phyloP scores from a whole-genome alignment of 2,329 filamentous ascomycete genomes.

The Cercospora sojina region DNA sequence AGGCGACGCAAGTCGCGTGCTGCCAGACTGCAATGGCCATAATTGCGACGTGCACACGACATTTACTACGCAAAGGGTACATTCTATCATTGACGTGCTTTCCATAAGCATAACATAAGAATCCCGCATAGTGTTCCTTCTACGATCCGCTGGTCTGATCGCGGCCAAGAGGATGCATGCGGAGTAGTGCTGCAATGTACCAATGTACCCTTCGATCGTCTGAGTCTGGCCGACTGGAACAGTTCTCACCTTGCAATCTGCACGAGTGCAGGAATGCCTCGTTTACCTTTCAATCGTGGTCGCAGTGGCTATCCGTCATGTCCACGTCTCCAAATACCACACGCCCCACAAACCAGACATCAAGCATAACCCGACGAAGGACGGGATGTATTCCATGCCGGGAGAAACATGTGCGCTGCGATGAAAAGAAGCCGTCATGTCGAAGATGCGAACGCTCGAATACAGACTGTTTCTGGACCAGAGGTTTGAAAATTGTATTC shows the following conservation, averaged over 20 bases:
- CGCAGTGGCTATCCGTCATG: not conserved
- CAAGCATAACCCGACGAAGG: slow-evolving; percentile 19
- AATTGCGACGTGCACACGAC: not conserved
- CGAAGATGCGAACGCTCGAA: slow-evolving; percentile 15
- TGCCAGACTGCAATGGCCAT: not conserved
- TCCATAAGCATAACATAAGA: not conserved
- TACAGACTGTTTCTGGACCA: slow-evolving; percentile 16
- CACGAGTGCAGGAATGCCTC: not conserved
- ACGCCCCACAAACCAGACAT: not conserved
- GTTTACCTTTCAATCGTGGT: not conserved
- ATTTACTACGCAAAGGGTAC: not conserved
- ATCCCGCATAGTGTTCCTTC: not conserved
- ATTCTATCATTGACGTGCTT: not conserved
- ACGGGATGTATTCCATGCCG: slow-evolving; percentile 21
- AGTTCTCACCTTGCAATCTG: not conserved
- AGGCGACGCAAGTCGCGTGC: not conserved
- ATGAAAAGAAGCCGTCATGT: slow-evolving; percentile 18
- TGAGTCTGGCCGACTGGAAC: not conserved
- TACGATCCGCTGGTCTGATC: not conserved
- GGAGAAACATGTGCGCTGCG: slow-evolving; percentile 19
- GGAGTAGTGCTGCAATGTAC: not conserved
- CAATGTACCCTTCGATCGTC: not conserved
- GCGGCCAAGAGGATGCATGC: not conserved
- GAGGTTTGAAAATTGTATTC: slow-evolving; percentile 18
- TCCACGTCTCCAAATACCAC: not conserved